Percentiles rank a stretch among this genome's conserved stretches.
phyloP scores from a whole-genome alignment of 2,329 filamentous ascomycete genomes.

The Aspergillus fructus region DNA sequence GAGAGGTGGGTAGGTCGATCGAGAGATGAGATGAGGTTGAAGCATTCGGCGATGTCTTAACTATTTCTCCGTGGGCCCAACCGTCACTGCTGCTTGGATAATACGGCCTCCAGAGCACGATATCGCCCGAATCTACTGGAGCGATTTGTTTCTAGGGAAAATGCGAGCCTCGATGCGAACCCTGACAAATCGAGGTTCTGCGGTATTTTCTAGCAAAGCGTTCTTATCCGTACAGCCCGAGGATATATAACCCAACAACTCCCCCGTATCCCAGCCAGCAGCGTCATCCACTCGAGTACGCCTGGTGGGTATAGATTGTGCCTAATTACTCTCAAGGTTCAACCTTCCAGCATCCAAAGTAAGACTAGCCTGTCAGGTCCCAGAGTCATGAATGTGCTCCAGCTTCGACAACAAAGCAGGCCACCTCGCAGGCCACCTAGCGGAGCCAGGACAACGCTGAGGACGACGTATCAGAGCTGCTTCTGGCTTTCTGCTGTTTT shows the following conservation, averaged over 20 bases:
- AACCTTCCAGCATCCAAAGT: background rate
- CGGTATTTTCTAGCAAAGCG: background rate
- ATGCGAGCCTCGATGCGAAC: background rate
- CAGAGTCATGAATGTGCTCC: too few species aligned
- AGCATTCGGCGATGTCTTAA: constrained; percentile 11
- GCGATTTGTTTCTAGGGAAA: background rate
- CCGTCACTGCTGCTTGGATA: constrained; percentile 2
- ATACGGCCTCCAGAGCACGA: background rate
- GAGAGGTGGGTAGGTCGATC: background rate
- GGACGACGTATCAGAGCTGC: constrained; percentile 1
- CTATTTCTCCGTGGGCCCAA: constrained; percentile 17
- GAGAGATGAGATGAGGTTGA: constrained; percentile 8
- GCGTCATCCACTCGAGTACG: background rate
- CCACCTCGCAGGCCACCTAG: background rate
- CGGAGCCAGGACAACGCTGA: background rate
- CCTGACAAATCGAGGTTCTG: background rate
- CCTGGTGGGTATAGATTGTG: too few species aligned
- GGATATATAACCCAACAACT: background rate
- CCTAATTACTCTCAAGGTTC: too few species aligned
- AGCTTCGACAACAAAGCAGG: background rate
- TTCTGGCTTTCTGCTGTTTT: too few species aligned
- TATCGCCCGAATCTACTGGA: background rate
- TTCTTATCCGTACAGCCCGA: background rate
- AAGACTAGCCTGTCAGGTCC: background rate
- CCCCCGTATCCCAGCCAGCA: background rate